A percentile compares a stretch with the other conserved stretches of the same genome.
These are phyloP conservation scores for Gnetum montanum DNA, from an alignment of 75 land plant genomes.

Conservation along the genomic window DNA sequence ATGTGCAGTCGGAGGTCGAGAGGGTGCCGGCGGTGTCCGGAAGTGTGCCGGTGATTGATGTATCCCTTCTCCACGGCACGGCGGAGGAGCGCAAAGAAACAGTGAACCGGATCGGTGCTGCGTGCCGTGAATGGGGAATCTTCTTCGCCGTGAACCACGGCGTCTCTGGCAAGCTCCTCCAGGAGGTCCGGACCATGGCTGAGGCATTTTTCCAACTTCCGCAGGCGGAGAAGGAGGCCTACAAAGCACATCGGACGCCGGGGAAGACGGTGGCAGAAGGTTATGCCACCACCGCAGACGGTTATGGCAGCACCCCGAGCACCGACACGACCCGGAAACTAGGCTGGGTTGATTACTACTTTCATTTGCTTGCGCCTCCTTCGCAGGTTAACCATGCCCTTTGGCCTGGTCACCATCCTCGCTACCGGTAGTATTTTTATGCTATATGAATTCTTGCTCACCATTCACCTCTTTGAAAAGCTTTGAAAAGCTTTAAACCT, in stretches of 20 bases:
- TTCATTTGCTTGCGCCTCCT: constrained; percentile 52
- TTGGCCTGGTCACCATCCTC: constrained; percentile 38
- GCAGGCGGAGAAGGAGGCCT: constrained; percentile 38
- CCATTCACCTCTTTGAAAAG: too few relatives aligned
- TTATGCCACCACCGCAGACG: constrained; percentile 18
- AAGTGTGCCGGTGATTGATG: neutral
- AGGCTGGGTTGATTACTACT: constrained; percentile 50
- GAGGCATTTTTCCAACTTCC: constrained; percentile 45
- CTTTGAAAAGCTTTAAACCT: too few relatives aligned
- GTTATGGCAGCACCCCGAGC: constrained; percentile 37
- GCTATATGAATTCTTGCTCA: too few relatives aligned
- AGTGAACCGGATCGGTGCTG: constrained; percentile 3
- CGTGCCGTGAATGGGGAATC: constrained; percentile 29
- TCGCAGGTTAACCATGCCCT: constrained; percentile 6
- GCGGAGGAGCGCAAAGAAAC: neutral
- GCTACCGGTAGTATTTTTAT: neutral
- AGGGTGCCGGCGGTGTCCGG: too few relatives aligned
- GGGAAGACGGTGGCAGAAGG: too few relatives aligned
- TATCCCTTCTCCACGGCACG: neutral
- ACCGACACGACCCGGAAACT: constrained; percentile 43
- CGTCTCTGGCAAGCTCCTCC: constrained; percentile 10
- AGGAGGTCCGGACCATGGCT: constrained; percentile 11
- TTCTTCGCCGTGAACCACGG: constrained; percentile 33
- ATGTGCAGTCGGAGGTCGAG: too few relatives aligned
- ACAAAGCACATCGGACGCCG: constrained; percentile 22